Percentiles rank a stretch among this genome's conserved stretches.
phyloP scores from a whole-genome alignment of 345 rosid species.

The Populus alba region DNA sequence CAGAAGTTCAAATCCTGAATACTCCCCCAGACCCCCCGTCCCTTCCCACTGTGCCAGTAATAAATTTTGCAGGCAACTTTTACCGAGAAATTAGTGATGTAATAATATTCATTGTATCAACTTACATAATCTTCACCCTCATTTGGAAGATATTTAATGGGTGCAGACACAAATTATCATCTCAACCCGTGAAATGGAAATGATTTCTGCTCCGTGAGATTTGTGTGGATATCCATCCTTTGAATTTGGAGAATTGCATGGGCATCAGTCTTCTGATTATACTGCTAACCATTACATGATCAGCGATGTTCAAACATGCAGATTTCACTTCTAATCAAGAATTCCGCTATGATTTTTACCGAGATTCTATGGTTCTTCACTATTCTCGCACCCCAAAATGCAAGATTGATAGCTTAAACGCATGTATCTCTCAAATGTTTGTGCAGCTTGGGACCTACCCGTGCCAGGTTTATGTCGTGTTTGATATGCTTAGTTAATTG shows the following conservation, averaged over 20 bases:
- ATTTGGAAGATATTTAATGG: background rate
- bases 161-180: background rate
- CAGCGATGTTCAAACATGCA: background rate
- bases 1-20: constrained; percentile 57
- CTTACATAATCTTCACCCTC: background rate
- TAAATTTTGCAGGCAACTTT: constrained; percentile 13
- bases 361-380: background rate
- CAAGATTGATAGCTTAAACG: background rate
- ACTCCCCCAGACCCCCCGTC: background rate
- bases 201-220: background rate
- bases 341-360: background rate
- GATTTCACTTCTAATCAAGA: background rate
- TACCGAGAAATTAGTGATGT: background rate
- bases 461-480: too few relatives aligned
- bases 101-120: background rate
- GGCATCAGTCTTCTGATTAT: too few relatives aligned
- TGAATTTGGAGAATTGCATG: background rate
- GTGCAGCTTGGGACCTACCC: too few relatives aligned
- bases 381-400: background rate
- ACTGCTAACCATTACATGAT: background rate
- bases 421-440: background rate
- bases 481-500: too few relatives aligned
- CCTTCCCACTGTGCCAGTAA: constrained; percentile 7
- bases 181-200: background rate
- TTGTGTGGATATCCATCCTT: background rate